These are phyloP conservation scores for Hygrocybe punicea DNA, from an alignment of 768 basidiomycete genomes.

Conservation along the genomic window DNA sequence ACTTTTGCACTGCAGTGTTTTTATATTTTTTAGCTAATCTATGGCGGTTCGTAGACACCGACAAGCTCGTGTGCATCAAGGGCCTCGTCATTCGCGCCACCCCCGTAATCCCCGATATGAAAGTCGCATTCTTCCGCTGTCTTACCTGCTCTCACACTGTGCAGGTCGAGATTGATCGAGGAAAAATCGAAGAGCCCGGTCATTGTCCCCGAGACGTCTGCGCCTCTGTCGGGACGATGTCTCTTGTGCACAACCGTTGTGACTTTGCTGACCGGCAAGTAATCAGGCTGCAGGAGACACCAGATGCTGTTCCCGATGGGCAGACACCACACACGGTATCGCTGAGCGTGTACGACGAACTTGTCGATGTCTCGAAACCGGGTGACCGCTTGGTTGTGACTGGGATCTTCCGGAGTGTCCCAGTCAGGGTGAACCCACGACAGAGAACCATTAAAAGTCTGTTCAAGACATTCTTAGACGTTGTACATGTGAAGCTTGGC, in stretches of 20 bases:
- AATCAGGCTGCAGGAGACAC: constrained; percentile 93
- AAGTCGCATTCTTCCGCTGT: constrained; percentile 97
- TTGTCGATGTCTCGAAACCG: constrained; percentile 94
- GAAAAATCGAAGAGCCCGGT: constrained; percentile 90
- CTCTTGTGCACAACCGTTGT: constrained; percentile 90
- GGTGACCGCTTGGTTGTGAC: constrained; percentile 89
- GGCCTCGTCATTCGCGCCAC: constrained; percentile 97
- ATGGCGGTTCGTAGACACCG: constrained; percentile 65
- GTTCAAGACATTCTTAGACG: constrained; percentile 97
- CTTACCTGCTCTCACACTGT: constrained; percentile 94
- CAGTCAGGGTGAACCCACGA: constrained; percentile 91
- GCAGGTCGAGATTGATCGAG: constrained; percentile 96
- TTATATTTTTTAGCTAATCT: background rate
- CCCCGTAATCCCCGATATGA: constrained; percentile 99
- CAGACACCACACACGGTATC: constrained; percentile 98
- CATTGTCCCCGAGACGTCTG: constrained; percentile 94
- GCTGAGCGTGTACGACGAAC: constrained; percentile 95
- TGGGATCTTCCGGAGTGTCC: constrained; percentile 92
- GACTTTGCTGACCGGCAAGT: constrained; percentile 96
- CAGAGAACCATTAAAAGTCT: constrained; percentile 90
- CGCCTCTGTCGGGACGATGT: constrained; percentile 83
- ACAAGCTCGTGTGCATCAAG: constrained; percentile 94
- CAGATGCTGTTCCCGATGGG: constrained; percentile 95
- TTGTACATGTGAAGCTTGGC: constrained; percentile 84
- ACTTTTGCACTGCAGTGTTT: background rate